These are phyloP conservation scores for Hypoxylon fragiforme DNA, from an alignment of 495 filamentous ascomycete genomes.

Conservation along the genomic window DNA sequence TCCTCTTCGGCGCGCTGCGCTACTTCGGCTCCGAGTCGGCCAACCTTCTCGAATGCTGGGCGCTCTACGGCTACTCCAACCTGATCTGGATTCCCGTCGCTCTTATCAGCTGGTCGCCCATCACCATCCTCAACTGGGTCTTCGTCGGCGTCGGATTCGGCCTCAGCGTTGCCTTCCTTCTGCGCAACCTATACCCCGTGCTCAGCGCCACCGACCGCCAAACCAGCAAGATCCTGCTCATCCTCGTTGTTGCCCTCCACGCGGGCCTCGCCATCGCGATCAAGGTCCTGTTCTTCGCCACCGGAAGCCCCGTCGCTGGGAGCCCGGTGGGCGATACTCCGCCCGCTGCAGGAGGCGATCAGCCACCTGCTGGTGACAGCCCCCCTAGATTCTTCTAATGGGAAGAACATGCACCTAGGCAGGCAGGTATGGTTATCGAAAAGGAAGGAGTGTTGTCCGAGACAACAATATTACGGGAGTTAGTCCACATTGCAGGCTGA, in stretches of 20 bases:
- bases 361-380: slow-evolving; percentile 12
- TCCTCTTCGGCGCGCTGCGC: slow-evolving; percentile 82
- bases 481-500: slow-evolving; percentile 1
- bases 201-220: slow-evolving; percentile 89
- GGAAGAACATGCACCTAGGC: neutral
- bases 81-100: slow-evolving; percentile 96
- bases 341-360: slow-evolving; percentile 23
- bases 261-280: slow-evolving; percentile 87
- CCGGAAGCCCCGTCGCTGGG: slow-evolving; percentile 65
- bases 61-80: slow-evolving; percentile 93
- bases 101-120: slow-evolving; percentile 82
- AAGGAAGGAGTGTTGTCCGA: neutral
- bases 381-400: slow-evolving; percentile 28
- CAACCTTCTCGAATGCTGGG: slow-evolving; percentile 90
- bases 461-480: neutral
- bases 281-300: slow-evolving; percentile 94
- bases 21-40: slow-evolving; percentile 92
- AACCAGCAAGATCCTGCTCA: slow-evolving; percentile 83
- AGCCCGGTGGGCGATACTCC: slow-evolving; percentile 38
- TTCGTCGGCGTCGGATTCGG: slow-evolving; percentile 92
- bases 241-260: slow-evolving; percentile 82
- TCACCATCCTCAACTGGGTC: slow-evolving; percentile 85
- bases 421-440: too few species aligned
- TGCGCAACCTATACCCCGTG: slow-evolving; percentile 92
- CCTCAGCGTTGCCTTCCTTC: slow-evolving; percentile 80